Percentiles rank a stretch among this genome's conserved stretches.
phyloP scores from a whole-genome alignment of 257 asterid genomes.

The Solanum medicagineum region DNA sequence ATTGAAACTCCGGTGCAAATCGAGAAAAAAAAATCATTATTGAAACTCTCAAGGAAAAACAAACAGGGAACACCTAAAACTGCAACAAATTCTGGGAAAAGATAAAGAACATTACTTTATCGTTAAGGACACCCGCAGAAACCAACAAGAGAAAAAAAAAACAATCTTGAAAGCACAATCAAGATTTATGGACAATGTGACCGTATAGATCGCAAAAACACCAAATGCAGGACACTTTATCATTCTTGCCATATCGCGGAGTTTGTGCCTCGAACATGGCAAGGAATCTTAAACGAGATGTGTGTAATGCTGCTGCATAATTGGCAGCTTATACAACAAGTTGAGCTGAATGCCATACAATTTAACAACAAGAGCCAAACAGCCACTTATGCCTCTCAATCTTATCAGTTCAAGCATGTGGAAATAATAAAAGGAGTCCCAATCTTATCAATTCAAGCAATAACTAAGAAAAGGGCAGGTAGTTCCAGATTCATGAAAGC shows the following conservation, averaged over 20 bases:
- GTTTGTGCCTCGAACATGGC: conserved; percentile 9
- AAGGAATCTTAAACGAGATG: conserved; percentile 1
- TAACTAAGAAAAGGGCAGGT: no score
- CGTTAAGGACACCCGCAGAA: not conserved
- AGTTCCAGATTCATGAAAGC: no score
- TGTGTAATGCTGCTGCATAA: conserved; percentile 33
- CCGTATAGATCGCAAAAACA: conserved; percentile 43
- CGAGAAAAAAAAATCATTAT: no score
- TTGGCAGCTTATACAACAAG: conserved; percentile 33
- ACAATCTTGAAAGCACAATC: not conserved
- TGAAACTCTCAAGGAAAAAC: not conserved
- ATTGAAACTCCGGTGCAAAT: no score
- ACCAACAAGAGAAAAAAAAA: not conserved
- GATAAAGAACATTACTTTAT: no score
- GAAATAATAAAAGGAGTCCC: no score
- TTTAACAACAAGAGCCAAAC: no score
- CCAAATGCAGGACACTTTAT: conserved; percentile 57
- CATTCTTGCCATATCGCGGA: conserved; percentile 18
- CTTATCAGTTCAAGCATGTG: no score
- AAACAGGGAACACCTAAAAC: not conserved
- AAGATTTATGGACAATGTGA: conserved; percentile 41
- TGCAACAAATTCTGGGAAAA: not conserved
- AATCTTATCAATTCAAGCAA: no score
- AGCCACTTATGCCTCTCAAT: no score
- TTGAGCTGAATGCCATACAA: conserved; percentile 4